Evolutionary conservation across 1,284 basidiomycete genomes (phyloP).

Genomic region (Tilletia indica): DNA sequence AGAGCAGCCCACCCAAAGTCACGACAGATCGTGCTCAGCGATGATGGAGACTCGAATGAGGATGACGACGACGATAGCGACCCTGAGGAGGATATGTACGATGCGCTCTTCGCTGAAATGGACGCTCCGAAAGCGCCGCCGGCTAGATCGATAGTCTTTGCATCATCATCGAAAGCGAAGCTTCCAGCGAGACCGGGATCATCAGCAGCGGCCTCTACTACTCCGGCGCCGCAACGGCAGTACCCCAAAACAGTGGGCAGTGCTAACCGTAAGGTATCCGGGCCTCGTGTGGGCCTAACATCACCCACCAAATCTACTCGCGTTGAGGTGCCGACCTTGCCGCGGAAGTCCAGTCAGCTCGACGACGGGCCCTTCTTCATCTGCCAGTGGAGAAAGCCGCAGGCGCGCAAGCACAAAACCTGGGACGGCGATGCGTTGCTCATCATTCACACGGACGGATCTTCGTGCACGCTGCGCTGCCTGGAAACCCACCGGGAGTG

Average conservation of each 20-base stretch:
- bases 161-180: not conserved
- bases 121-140: not conserved
- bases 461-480: conserved; percentile 37
- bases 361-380: conserved; percentile 43
- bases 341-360: not conserved
- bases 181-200: not conserved
- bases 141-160: not conserved
- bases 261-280: not conserved
- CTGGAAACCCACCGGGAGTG: conserved; percentile 24
- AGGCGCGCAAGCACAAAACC: conserved; percentile 77
- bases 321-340: not conserved
- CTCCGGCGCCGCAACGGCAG: not conserved
- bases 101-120: conserved; percentile 7
- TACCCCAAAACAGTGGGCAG: not conserved
- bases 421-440: conserved; percentile 68
- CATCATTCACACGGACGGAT: conserved; percentile 35
- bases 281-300: not conserved
- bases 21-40: conserved; percentile 4
- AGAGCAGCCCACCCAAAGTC: not conserved
- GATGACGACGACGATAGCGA: conserved; percentile 15
- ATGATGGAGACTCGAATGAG: not conserved
- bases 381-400: conserved; percentile 65
- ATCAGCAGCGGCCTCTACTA: not conserved
- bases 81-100: not conserved
- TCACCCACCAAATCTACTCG: not conserved